phyloP scores from a whole-genome alignment of 495 filamentous ascomycete genomes.

The Baudoinia panamericana region DNA sequence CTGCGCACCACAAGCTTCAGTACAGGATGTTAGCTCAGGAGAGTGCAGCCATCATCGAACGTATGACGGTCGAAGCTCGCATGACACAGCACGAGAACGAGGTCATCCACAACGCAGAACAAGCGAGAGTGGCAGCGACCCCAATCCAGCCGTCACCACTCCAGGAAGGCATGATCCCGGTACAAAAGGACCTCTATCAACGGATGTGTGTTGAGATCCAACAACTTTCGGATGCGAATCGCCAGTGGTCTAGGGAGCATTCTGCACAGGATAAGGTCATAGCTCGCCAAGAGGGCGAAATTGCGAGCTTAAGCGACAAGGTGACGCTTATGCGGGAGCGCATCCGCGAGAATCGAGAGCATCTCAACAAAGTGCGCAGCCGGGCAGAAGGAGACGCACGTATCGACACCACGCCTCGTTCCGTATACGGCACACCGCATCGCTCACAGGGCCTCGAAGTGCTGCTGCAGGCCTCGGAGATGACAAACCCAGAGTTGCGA shows the following conservation, averaged over 20 bases:
- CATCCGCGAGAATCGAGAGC: slow-evolving; percentile 76
- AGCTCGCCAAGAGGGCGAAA: slow-evolving; percentile 52
- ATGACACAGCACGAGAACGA: slow-evolving; percentile 86
- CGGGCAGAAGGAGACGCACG: slow-evolving; percentile 18
- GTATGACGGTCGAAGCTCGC: slow-evolving; percentile 83
- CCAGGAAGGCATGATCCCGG: slow-evolving; percentile 15
- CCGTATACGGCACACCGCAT: slow-evolving; percentile 21
- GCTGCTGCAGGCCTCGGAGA: slow-evolving; percentile 58
- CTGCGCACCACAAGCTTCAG: slow-evolving; percentile 85
- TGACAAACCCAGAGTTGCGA: slow-evolving; percentile 60
- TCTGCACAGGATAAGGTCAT: slow-evolving; percentile 59
- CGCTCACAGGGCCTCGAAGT: slow-evolving; percentile 45
- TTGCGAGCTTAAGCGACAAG: slow-evolving; percentile 50
- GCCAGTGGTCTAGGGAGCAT: slow-evolving; percentile 2
- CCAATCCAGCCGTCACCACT: slow-evolving; percentile 23
- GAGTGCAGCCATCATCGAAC: slow-evolving; percentile 71
- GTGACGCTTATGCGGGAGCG: slow-evolving; percentile 63
- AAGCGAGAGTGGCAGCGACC: slow-evolving; percentile 34
- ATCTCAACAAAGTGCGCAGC: slow-evolving; percentile 53
- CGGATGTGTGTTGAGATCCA: slow-evolving; percentile 16
- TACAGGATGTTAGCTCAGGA: slow-evolving; percentile 77
- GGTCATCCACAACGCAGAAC: slow-evolving; percentile 52
- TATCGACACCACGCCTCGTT: slow-evolving; percentile 18
- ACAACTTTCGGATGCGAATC: slow-evolving; percentile 9
- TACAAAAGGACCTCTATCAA: slow-evolving; percentile 19